Conservation (phyloP, 768 basidiomycete species). For the Suillus tomentosus region DNA sequence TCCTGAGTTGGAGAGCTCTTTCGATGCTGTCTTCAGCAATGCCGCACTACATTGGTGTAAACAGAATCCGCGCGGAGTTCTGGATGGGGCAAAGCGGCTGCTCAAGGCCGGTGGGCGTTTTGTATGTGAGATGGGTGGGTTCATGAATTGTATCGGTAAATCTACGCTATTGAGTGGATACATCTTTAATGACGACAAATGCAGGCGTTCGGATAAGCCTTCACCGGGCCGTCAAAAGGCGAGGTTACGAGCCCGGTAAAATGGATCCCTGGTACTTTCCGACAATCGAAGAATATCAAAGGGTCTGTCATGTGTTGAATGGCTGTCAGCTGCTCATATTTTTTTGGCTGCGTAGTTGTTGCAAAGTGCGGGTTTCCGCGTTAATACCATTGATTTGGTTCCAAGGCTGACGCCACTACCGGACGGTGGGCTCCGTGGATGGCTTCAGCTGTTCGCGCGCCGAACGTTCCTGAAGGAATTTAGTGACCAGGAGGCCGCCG, state of each 20-base stretch:
- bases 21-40: conserved; percentile 80
- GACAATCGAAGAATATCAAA: conserved; percentile 62
- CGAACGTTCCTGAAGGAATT: conserved; percentile 58
- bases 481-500: conserved; percentile 52
- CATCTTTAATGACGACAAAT: conserved; percentile 13
- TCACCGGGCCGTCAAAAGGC: conserved; percentile 49
- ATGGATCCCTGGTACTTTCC: conserved; percentile 90
- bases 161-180: neutral
- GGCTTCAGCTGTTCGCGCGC: conserved; percentile 69
- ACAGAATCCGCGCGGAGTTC: conserved; percentile 62
- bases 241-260: conserved; percentile 57
- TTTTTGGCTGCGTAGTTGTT: conserved; percentile 48
- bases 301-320: conserved; percentile 37
- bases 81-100: conserved; percentile 57
- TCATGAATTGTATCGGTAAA: conserved; percentile 68
- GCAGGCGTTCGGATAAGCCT: conserved; percentile 64
- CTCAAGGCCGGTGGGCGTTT: conserved; percentile 74
- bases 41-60: conserved; percentile 89
- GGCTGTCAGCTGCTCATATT: conserved; percentile 7
- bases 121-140: conserved; percentile 78
- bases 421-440: conserved; percentile 55
- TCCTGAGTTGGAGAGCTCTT: conserved; percentile 39
- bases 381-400: conserved; percentile 53
- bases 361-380: conserved; percentile 55
- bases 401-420: conserved; percentile 57